A percentile compares a stretch with the other conserved stretches of the same genome.
phyloP scores from a whole-genome alignment of 306 rosid genomes.

The Fragaria ananassa region DNA sequence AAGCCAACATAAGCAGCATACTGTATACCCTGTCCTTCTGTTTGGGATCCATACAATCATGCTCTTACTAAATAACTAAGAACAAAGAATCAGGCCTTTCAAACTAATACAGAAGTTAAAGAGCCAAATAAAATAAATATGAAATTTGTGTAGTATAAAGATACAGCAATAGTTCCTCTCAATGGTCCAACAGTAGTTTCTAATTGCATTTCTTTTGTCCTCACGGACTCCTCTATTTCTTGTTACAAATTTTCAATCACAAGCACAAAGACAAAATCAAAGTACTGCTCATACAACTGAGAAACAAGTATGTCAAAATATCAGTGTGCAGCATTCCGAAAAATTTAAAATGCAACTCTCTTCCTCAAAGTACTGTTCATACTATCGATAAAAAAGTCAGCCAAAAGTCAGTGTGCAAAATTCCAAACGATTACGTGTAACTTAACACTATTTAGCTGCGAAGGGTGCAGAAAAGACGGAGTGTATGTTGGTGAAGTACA shows the following conservation, averaged over 20 bases:
- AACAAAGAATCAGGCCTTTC: too few species aligned
- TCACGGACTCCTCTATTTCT: background rate
- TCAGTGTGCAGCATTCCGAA: background rate
- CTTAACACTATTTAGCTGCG: background rate
- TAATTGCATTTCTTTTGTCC: background rate
- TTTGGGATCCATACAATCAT: too few species aligned
- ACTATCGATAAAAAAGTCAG: too few species aligned
- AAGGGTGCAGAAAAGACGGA: background rate
- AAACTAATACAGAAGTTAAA: too few species aligned
- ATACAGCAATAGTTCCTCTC: slow-evolving; percentile 4
- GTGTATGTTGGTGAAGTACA: background rate
- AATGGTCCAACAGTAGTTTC: background rate
- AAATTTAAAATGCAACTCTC: too few species aligned
- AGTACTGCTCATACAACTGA: background rate
- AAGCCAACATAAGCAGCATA: too few species aligned
- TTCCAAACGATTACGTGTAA: background rate
- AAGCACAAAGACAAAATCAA: background rate
- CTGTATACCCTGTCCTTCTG: too few species aligned
- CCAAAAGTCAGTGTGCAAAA: background rate
- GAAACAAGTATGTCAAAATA: background rate
- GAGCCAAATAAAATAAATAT: too few species aligned
- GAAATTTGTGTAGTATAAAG: background rate
- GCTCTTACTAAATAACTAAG: too few species aligned
- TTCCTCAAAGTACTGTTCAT: too few species aligned
- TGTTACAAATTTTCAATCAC: background rate